Conservation (phyloP, 2,329 filamentous ascomycete species). For the Calonectria pteridis region DNA sequence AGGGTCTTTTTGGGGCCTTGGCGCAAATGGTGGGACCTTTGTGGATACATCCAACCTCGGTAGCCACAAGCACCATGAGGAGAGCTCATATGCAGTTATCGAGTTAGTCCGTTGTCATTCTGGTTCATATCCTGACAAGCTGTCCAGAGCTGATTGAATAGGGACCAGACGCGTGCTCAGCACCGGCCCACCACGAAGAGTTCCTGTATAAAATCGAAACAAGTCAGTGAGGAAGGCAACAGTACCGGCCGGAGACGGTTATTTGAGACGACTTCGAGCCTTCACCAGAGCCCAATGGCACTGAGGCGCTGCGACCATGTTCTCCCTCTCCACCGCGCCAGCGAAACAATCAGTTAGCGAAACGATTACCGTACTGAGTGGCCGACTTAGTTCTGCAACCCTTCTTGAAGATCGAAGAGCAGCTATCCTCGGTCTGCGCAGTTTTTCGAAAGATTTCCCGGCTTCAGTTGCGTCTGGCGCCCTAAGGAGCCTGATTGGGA, state of each 20-base stretch:
- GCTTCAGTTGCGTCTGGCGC: constrained; percentile 95
- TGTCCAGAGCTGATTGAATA: constrained; percentile 35
- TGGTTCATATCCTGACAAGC: constrained; percentile 38
- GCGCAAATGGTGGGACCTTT: constrained; percentile 3
- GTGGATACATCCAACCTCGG: neutral
- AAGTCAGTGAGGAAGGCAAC: neutral
- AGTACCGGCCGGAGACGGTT: constrained; percentile 27
- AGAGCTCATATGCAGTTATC: constrained; percentile 38
- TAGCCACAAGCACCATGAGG: constrained; percentile 15
- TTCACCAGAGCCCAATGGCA: constrained; percentile 47
- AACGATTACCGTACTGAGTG: constrained; percentile 91
- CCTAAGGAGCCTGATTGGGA: constrained; percentile 87
- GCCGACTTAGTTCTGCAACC: constrained; percentile 88
- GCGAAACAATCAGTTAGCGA: constrained; percentile 96
- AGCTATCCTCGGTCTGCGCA: constrained; percentile 91
- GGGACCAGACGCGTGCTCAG: constrained; percentile 4
- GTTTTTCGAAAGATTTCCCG: constrained; percentile 96
- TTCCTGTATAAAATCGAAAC: neutral
- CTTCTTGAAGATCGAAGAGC: constrained; percentile 94
- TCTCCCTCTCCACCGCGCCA: constrained; percentile 78
- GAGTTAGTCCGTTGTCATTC: constrained; percentile 16
- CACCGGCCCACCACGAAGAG: neutral
- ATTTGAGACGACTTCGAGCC: constrained; percentile 28
- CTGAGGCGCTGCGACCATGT: constrained; percentile 59
- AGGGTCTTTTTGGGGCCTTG: constrained; percentile 1